Base-by-base conservation (phyloP, 257 asterid genomes). In the Lantana camara region DNA sequence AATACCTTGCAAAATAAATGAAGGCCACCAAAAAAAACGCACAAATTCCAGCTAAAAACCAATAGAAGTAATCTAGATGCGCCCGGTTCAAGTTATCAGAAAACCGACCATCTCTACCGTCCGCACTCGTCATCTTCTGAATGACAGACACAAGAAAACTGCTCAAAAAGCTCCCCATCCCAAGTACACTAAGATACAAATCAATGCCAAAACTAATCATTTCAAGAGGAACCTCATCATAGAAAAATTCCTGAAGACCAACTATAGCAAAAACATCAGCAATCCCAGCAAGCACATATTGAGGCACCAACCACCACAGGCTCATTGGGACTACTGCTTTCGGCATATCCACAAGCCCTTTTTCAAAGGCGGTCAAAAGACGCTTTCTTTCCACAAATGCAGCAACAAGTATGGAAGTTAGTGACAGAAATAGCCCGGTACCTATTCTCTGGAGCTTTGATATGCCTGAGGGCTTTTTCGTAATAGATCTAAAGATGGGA, bases 271-370 rank as follows among this genome's bases (percentile, higher is more conserved):
- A 27, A 2, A 27, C 32, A 2, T 27, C 32, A 27, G 32, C 32
- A 27, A 27, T 27, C 5, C 32, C 32, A 27, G 5, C 32, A 5
- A 27, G 32, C 32, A 27, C 2, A 27, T 27, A 27, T 5, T 79
- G 90, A 14, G 86, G 95, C 0, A 75, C 78, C 63, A 86, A 34
- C 90, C 90, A 83, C 81, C 88, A 83, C 45, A 74, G 67, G 13
- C 83, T 79, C 90, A 86, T 75, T 0, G 85, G 89, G 29, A 82
- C 52, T 0, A 54, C 62, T 9, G 67, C 75, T 3, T 60, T 44
- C 0, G 88, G 83, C 3, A 15, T 19, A 19, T 75, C 80, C 9
- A 70, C 54, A 7, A 80, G 64, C 8, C 82, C 84, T 17, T 66
- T 29, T 19, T 63, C 63, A 4, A 15, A 44, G 7, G 81, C 90